Evolutionary conservation across 2,329 filamentous ascomycete genomes (phyloP), one percentile per base, ranked within the genome.

Genomic region (Talaromyces sp.): DNA sequence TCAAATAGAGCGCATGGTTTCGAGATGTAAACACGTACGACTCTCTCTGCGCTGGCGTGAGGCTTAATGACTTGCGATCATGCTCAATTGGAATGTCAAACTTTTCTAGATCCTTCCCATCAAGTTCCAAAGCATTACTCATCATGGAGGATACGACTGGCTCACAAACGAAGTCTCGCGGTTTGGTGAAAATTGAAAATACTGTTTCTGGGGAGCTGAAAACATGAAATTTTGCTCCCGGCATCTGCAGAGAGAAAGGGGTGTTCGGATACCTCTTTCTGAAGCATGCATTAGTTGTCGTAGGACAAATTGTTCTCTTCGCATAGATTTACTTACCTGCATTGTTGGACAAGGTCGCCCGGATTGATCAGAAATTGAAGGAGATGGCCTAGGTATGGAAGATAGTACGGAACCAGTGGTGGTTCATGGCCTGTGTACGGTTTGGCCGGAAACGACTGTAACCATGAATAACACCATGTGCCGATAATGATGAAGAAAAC

Each of bases 91-190:
- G 63, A 5, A 64, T 60, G 31, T 61, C 59, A 9, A 64, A 64
- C 35, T 64, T 64, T 5, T 37, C 31, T 11, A 58, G 59, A 31
- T 64, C 63, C 5, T 46, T 42, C 18, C 46, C 58, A 4, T 31
- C 21, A 37, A 64, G 46, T 28, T 48, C 63, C 33, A 64, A 16
- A 23, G 58, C 63, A 46, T 64, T 64, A 14, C 56, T 56, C 63
- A 64, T 64, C 63, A 64, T 64, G 16, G 63, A 64, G 18, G 63
- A 60, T 31, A 64, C 63, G 7, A 64, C 58, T n/a, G 63, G 63
- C 23, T 64, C 40, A 25, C 60, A 64, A 33, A 64, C 33, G 28
- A 58, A 64, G n/a, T 64, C 59, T 5, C 63, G 63, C n/a, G 63
- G 56, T 3, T 57, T 55, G 9, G 50, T 64, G 31, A 64, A 64